Conservation (phyloP, 768 basidiomycete species). For the Macrocybe gigantea region DNA sequence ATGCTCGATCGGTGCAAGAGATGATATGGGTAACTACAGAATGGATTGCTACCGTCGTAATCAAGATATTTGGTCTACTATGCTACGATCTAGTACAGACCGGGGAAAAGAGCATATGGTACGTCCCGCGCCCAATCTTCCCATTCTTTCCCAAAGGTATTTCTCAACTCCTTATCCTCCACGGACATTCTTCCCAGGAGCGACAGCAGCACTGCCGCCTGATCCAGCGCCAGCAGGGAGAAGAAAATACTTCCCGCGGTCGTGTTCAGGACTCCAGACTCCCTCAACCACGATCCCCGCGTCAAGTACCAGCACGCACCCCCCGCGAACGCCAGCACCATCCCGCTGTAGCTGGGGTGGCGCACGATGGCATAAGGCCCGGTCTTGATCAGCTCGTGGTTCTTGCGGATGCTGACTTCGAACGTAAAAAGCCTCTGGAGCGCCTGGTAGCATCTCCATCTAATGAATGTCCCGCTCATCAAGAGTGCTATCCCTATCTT, state of each 20-base stretch:
- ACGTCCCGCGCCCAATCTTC: slow-evolving; percentile 19
- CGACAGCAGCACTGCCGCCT: slow-evolving; percentile 8
- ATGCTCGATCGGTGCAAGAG: no score
- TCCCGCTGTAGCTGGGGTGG: slow-evolving; percentile 26
- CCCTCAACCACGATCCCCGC: slow-evolving; percentile 23
- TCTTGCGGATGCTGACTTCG: slow-evolving; percentile 22
- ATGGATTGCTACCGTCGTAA: no score
- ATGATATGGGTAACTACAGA: no score
- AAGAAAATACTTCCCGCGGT: slow-evolving; percentile 13
- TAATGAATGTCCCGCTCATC: slow-evolving; percentile 22
- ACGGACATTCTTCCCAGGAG: slow-evolving; percentile 13
- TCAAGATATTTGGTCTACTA: no score
- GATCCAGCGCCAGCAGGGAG: slow-evolving; percentile 4
- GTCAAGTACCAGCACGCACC: slow-evolving; percentile 23
- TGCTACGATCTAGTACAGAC: slow-evolving; percentile 1
- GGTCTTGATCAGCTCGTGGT: slow-evolving; percentile 20
- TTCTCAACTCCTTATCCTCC: slow-evolving; percentile 21
- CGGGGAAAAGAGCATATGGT: slow-evolving; percentile 21
- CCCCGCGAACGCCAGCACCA: slow-evolving; percentile 18
- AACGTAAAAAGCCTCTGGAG: slow-evolving; percentile 35
- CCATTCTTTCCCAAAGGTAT: slow-evolving; percentile 26
- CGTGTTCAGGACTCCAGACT: slow-evolving; percentile 23
- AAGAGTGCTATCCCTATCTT: slow-evolving; percentile 18
- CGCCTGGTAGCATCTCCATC: slow-evolving; percentile 28
- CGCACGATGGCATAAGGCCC: slow-evolving; percentile 27